A percentile compares a stretch with the other conserved stretches of the same genome.
These are phyloP conservation scores for Apophysomyces sp. DNA, from an alignment of 371 early-diverging fungal species.

Conservation along the genomic window DNA sequence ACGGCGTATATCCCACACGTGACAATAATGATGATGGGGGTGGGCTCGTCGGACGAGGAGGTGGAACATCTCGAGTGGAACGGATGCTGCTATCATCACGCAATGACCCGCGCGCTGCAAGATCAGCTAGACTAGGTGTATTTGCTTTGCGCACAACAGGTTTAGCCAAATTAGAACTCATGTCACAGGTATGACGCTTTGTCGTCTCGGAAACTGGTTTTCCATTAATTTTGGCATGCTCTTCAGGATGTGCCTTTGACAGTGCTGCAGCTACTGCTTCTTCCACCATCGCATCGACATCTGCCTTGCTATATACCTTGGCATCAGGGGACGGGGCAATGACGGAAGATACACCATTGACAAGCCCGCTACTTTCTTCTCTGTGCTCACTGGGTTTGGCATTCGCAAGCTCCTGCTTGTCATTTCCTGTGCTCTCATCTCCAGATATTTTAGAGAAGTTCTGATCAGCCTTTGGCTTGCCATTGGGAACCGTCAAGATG, in stretches of 20 bases:
- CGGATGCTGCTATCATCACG: constrained; percentile 4
- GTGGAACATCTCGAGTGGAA: constrained; percentile 10
- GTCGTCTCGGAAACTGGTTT: neutral
- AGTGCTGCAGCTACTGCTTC: constrained; percentile 1
- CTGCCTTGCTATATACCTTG: constrained; percentile 8
- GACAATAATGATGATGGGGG: constrained; percentile 24
- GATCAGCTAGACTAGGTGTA: constrained; percentile 11
- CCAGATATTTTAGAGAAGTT: too few relatives aligned
- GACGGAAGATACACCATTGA: too few relatives aligned
- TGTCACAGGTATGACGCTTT: neutral
- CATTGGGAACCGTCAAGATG: too few relatives aligned
- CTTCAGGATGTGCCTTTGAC: neutral
- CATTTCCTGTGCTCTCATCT: neutral
- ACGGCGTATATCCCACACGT: constrained; percentile 8
- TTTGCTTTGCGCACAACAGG: neutral
- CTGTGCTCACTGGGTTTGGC: neutral
- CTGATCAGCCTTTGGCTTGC: too few relatives aligned
- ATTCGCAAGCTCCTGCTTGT: neutral
- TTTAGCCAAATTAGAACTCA: constrained; percentile 4
- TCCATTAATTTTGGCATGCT: neutral
- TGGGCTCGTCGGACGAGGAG: constrained; percentile 27
- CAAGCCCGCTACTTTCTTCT: neutral
- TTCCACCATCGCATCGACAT: constrained; percentile 14
- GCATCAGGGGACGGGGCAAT: neutral
- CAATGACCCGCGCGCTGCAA: constrained; percentile 8